These are phyloP conservation scores for Achlya hypogyna DNA, from an alignment of 352 stramenopile species.

Conservation along the genomic window DNA sequence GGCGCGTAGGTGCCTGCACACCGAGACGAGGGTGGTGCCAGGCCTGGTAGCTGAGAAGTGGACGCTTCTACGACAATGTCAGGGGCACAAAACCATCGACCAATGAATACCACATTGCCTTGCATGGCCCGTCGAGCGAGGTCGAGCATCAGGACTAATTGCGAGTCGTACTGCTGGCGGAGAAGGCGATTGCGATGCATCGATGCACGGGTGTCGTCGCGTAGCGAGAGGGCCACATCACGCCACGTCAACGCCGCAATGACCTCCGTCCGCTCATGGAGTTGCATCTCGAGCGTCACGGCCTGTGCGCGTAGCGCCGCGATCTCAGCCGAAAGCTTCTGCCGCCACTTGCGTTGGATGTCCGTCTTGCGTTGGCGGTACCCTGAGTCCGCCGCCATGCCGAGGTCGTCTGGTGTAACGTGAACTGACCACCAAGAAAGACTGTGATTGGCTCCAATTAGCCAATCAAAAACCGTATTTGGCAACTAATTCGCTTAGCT, in stretches of 20 bases:
- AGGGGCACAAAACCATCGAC: background rate
- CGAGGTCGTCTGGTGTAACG: background rate
- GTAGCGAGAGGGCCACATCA: background rate
- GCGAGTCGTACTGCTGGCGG: background rate
- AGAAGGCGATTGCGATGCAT: constrained; percentile 3
- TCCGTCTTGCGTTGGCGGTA: background rate
- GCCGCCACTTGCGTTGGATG: constrained; percentile 6
- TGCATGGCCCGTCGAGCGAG: background rate
- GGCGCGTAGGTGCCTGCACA: background rate
- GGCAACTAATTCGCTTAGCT: no score
- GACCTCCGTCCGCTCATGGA: background rate
- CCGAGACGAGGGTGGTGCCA: background rate
- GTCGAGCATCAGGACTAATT: background rate
- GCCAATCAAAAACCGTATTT: constrained; percentile 1
- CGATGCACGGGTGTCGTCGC: background rate
- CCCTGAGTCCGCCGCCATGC: background rate
- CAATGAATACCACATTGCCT: background rate
- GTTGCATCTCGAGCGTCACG: background rate
- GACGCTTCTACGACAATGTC: background rate
- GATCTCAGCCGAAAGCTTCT: background rate
- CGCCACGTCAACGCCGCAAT: background rate
- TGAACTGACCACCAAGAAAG: background rate
- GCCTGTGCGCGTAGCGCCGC: background rate
- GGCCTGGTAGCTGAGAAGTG: background rate
- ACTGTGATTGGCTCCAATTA: background rate